Evolutionary conservation across 1,284 basidiomycete genomes (phyloP), one percentile per base, ranked within the genome.

Genomic region (Hymenochaete sp.): DNA sequence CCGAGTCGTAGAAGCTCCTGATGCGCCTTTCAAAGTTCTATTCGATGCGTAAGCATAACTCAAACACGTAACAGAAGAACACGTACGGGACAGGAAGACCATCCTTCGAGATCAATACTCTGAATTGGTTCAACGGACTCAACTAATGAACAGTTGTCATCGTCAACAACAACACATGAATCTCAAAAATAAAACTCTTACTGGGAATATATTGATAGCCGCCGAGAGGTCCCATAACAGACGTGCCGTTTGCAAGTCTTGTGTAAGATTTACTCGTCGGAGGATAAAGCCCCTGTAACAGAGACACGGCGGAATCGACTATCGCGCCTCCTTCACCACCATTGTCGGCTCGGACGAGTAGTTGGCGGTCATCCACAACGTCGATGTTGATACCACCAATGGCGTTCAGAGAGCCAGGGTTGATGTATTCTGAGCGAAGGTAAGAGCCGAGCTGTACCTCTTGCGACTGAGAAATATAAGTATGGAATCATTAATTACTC

Each of bases 201-300:
- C 76, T 75, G 7, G 84, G 84, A 44, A 89, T 72, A 53, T 89
- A 90, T 62, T 88, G 84, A 62, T 92, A 93, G 1, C 90, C 89
- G 7, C 75, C 74, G n/a, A 90, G 72, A 27, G 86, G 86, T 14
- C 85, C 81, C 7, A 76, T 63, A 38, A 93, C 68, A 11, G 69
- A 77, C 11, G 76, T 76, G 51, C 80, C 86, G 54, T 93, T 89
- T 7, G 89, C 88, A 13, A 91, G 75, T 3, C 38, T 71, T 66
- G 55, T 82, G 80, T 58, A 73, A 78, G 67, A 83, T 80, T 38
- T 72, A 67, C 29, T 68, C 64, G 58, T 82, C 18, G 85, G 83
- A 18, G 86, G 85, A 73, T 79, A 89, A 35, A 87, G 66, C 28
- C 84, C 86, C 62, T 91, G 87, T 29, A 88, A 72, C 38, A 84